Evolutionary conservation across 2,329 filamentous ascomycete species (phyloP), one percentile per base, ranked within the genome.

Genomic region (Colletotrichum melonis): DNA sequence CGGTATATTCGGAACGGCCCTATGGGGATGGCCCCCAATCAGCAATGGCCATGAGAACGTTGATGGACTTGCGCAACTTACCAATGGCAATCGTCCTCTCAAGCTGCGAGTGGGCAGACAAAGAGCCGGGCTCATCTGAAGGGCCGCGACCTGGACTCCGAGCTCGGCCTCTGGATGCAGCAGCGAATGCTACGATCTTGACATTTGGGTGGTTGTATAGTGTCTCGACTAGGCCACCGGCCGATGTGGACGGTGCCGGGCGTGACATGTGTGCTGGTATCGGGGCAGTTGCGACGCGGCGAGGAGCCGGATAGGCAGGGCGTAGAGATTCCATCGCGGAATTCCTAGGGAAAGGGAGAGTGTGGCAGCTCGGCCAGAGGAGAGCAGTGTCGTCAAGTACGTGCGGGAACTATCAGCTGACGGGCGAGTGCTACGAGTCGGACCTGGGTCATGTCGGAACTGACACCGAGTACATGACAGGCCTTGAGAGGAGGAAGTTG

Each of bases 1-100:
- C 94, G 92, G 81, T 98, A 97, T 75, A 98, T 94, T 75, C 92
- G 90, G 73, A 98, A 88, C 1, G 92, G 89, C 2, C 95, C 95
- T 90, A 70, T 46, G 19, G 62, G 59, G 42, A 59, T 26, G 24
- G 19, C 22, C 19, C 73, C 73, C 69, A 76, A 72, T 64, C 77
- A 52, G 30, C 11, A 28, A 26, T 26, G 35, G 26, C 24, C 12
- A n/a, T 52, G 14, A 19, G 35, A 55, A 16, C 38, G 22, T n/a
- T 57, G 9, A 35, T 63, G 8, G 11, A 12, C 16, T 32, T n/a
- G 64, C 30, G 32, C n/a, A 11, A 78, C 88, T 75, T 85, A 94
- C 92, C 92, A 73, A 94, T 89, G 72, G 95, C 95, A 75, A 97
- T 92, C 0, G 94, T 96, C 78, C 92, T 90, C 82, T 97, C 95